Evolutionary conservation across 169 alveolate genomes (phyloP).

Genomic region (Perkinsus marinus): DNA sequence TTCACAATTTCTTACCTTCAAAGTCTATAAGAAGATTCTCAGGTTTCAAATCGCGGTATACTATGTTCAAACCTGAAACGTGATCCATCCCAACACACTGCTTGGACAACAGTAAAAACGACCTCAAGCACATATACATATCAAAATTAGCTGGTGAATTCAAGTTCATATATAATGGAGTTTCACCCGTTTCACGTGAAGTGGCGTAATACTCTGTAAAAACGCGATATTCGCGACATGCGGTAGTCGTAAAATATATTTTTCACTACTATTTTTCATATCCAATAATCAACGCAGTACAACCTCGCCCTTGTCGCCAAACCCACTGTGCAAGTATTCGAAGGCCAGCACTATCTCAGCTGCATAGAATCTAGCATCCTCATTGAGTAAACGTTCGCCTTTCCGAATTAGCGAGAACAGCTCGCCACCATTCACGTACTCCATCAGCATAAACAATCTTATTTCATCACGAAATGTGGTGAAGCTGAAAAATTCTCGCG

Average conservation of each 20-base stretch:
- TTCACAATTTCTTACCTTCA: no score
- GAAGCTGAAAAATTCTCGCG: not conserved
- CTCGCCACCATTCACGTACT: conserved; percentile 87
- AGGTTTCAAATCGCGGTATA: conserved; percentile 64
- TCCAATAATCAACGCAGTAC: conserved; percentile 59
- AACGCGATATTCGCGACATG: no score
- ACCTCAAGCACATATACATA: no score
- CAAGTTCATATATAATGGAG: no score
- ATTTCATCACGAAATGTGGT: conserved; percentile 63
- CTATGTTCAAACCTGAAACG: not conserved
- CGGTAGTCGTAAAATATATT: no score
- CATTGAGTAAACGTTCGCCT: conserved; percentile 71
- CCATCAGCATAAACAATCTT: conserved; percentile 73
- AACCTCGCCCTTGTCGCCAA: conserved; percentile 10
- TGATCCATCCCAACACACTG: not conserved
- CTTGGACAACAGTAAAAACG: not conserved
- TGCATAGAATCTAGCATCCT: conserved; percentile 79
- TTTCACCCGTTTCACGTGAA: no score
- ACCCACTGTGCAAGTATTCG: conserved; percentile 68
- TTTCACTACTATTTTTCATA: no score
- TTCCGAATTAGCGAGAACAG: conserved; percentile 72
- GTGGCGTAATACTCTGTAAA: no score
- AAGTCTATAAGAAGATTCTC: conserved; percentile 79
- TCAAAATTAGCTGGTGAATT: no score
- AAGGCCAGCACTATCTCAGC: conserved; percentile 79